Evolutionary conservation across 2,329 filamentous ascomycete genomes (phyloP).

Genomic region (Curvularia lunata): DNA sequence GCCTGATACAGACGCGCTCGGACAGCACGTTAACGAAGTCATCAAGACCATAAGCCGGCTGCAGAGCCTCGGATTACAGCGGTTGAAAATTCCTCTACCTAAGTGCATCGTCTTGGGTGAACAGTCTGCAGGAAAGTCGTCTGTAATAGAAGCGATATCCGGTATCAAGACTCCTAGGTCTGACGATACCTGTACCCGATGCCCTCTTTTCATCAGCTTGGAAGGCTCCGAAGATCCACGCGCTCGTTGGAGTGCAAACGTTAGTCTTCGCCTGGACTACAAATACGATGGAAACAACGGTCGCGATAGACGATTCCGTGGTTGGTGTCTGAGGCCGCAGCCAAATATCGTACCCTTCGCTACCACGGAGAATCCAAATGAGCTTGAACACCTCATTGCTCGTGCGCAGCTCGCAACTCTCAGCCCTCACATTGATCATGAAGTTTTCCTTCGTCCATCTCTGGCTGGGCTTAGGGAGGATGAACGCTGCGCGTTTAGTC

Average conservation of each 20-base stretch:
- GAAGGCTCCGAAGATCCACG: slow-evolving; percentile 58
- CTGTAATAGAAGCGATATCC: slow-evolving; percentile 55
- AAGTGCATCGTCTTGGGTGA: slow-evolving; percentile 85
- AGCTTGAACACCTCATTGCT: slow-evolving; percentile 71
- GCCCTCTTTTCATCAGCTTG: slow-evolving; percentile 79
- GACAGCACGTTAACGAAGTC: slow-evolving; percentile 67
- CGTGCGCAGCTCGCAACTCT: slow-evolving; percentile 80
- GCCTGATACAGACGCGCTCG: slow-evolving; percentile 53
- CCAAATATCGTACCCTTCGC: slow-evolving; percentile 64
- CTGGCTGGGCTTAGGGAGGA: neutral
- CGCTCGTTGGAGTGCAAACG: slow-evolving; percentile 67
- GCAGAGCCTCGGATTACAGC: slow-evolving; percentile 73
- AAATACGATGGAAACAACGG: slow-evolving; percentile 52
- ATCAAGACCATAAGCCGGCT: slow-evolving; percentile 70
- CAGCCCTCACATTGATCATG: slow-evolving; percentile 65
- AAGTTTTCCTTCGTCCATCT: slow-evolving; percentile 44
- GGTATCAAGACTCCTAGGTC: slow-evolving; percentile 75
- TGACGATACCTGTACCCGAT: slow-evolving; percentile 77
- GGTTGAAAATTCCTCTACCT: slow-evolving; percentile 70
- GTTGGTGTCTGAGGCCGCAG: slow-evolving; percentile 61
- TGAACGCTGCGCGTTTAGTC: slow-evolving; percentile 71
- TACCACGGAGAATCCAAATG: slow-evolving; percentile 63
- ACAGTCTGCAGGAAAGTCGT: slow-evolving; percentile 84
- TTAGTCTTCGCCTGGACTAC: slow-evolving; percentile 72
- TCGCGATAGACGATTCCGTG: slow-evolving; percentile 62